Conservation (phyloP, 164 flowering plant species). For the Magnolia officinalis region DNA sequence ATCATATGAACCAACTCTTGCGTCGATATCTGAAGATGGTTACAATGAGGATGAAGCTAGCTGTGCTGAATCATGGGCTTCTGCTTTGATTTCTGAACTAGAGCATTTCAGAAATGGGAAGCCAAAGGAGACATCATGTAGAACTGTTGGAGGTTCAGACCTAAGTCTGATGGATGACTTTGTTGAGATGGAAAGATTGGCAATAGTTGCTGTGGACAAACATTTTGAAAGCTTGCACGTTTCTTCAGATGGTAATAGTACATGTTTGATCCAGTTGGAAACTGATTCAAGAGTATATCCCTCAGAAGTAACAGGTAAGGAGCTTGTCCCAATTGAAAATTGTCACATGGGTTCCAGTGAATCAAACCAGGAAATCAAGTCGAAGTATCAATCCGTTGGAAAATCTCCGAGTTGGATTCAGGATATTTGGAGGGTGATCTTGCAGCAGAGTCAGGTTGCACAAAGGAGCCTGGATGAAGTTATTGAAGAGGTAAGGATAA, state of each 20-base stretch:
- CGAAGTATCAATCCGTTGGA: constrained; percentile 16
- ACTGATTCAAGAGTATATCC: constrained; percentile 5
- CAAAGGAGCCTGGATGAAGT: constrained; percentile 50
- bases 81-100: constrained; percentile 42
- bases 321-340: constrained; percentile 44
- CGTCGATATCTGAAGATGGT: constrained; percentile 26
- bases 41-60: constrained; percentile 36
- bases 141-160: constrained; percentile 40
- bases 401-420: constrained; percentile 60
- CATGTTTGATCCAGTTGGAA: constrained; percentile 7
- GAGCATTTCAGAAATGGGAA: constrained; percentile 43
- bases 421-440: constrained; percentile 44
- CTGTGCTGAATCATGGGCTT: constrained; percentile 60
- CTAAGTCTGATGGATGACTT: constrained; percentile 82
- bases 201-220: constrained; percentile 57
- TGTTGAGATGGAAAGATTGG: constrained; percentile 82
- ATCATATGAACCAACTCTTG: constrained; percentile 23
- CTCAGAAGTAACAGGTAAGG: constrained; percentile 35
- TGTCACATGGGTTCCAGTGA: constrained; percentile 15
- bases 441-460: constrained; percentile 47
- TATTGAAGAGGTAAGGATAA: constrained; percentile 54
- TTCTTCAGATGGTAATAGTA: constrained; percentile 17
- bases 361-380: constrained; percentile 10
- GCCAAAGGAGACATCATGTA: constrained; percentile 31
- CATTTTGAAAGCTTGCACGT: constrained; percentile 21